Percentiles rank a stretch among this genome's conserved stretches.
Conservation (phyloP, 2,329 filamentous ascomycete genomes). For the Trichoderma simmonsii region DNA sequence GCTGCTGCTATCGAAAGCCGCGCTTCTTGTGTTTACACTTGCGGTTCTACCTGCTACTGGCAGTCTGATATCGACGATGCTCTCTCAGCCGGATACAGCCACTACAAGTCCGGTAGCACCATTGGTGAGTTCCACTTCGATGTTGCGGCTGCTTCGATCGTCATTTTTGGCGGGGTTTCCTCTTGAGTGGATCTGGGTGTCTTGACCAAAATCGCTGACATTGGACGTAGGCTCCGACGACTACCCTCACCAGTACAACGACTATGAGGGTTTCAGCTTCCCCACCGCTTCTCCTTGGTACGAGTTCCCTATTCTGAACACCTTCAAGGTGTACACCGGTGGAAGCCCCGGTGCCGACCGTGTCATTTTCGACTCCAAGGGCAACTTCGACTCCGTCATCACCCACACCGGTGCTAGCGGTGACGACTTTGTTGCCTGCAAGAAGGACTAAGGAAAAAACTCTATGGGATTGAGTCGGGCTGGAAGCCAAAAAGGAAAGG, state of each 20-base stretch:
- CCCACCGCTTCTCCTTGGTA: constrained; percentile 35
- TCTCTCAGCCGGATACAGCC: constrained; percentile 2
- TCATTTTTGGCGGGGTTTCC: not conserved
- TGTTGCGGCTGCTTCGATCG: not conserved
- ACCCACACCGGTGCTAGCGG: constrained; percentile 69
- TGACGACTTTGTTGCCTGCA: constrained; percentile 66
- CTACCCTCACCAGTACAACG: constrained; percentile 41
- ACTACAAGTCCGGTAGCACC: not conserved
- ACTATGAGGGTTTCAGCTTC: constrained; percentile 39
- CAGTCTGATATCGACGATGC: constrained; percentile 17
- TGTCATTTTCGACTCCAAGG: constrained; percentile 55
- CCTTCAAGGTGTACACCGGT: constrained; percentile 34
- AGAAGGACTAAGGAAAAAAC: not conserved
- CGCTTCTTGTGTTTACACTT: constrained; percentile 14
- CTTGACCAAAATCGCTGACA: not conserved
- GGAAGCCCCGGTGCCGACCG: constrained; percentile 61
- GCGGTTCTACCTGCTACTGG: constrained; percentile 16
- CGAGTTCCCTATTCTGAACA: constrained; percentile 37
- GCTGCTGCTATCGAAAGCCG: constrained; percentile 8
- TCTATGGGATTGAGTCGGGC: too few relatives aligned
- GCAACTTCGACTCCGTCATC: constrained; percentile 60
- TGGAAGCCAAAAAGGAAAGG: not conserved
- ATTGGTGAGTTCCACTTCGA: not conserved
- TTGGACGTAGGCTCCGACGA: not conserved
- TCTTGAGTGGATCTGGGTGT: not conserved